Percentiles rank a stretch among this genome's conserved stretches.
Conservation (phyloP, 352 stramenopile species). For the Globisporangium orthogonon region DNA sequence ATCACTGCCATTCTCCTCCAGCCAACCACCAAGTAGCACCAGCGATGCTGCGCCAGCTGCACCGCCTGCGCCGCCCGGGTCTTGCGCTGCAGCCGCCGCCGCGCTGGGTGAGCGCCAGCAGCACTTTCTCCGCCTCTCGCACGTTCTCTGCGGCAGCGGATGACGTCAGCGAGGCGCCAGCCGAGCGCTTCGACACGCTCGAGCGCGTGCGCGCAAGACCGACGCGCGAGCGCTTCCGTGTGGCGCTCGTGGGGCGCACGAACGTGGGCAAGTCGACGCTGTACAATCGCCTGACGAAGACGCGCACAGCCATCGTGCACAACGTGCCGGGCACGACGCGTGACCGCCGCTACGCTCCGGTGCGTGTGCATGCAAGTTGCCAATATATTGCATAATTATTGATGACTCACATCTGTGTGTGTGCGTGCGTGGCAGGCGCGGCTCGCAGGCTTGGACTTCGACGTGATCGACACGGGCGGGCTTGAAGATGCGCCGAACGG, state of each 20-base stretch:
- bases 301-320: constrained; percentile 72
- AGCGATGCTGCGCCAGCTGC: constrained; percentile 31
- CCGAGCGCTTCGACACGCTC: constrained; percentile 27
- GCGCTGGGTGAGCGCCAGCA: constrained; percentile 6
- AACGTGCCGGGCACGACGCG: constrained; percentile 76
- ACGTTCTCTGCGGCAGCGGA: constrained; percentile 11
- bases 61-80: constrained; percentile 19
- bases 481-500: constrained; percentile 63
- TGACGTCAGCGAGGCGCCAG: neutral
- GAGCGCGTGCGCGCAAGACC: constrained; percentile 27
- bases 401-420: too few species aligned
- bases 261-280: constrained; percentile 86
- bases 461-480: constrained; percentile 80
- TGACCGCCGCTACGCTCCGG: constrained; percentile 60
- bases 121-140: neutral
- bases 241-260: constrained; percentile 76
- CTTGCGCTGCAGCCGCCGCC: constrained; percentile 6
- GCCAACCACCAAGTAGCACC: neutral
- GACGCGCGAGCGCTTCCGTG: constrained; percentile 48
- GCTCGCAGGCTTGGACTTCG: constrained; percentile 64
- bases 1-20: too few species aligned
- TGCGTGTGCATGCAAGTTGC: constrained; percentile 5
- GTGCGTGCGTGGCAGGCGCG: constrained; percentile 19
- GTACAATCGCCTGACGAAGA: constrained; percentile 81
- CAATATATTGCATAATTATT: neutral